A percentile compares a stretch with the other conserved stretches of the same genome.
These are phyloP conservation scores for Ascochyta clinopodiicola DNA, from an alignment of 2,329 filamentous ascomycete species.

Conservation along the genomic window DNA sequence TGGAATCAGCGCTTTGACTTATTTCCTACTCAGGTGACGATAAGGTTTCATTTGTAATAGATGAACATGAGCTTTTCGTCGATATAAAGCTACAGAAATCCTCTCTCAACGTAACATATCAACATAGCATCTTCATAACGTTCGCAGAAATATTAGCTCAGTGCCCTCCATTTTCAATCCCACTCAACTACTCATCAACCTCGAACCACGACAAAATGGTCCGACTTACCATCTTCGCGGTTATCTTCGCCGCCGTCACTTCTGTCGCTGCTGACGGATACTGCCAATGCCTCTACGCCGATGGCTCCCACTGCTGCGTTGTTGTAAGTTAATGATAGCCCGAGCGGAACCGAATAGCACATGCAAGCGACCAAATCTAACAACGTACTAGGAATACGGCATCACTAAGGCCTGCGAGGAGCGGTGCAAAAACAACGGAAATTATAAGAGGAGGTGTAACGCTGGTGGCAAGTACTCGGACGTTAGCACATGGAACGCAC, in stretches of 20 bases:
- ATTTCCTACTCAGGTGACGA: constrained; percentile 5
- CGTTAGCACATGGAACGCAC: constrained; percentile 8
- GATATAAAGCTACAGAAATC: constrained; percentile 3
- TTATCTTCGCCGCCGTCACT: constrained; percentile 10
- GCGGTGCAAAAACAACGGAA: constrained; percentile 9
- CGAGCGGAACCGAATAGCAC: background rate
- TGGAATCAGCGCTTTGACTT: background rate
- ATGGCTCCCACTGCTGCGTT: constrained; percentile 11
- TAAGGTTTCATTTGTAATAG: constrained; percentile 5
- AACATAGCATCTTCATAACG: constrained; percentile 3
- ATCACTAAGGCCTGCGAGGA: constrained; percentile 6
- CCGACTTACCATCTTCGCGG: constrained; percentile 8
- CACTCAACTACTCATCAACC: background rate
- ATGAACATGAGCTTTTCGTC: constrained; percentile 3
- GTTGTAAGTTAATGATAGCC: constrained; percentile 11
- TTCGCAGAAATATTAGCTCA: constrained; percentile 3
- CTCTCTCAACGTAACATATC: background rate
- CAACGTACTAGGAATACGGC: constrained; percentile 4
- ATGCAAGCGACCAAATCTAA: constrained; percentile 7
- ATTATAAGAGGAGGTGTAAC: constrained; percentile 7
- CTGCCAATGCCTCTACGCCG: constrained; percentile 8
- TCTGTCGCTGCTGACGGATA: constrained; percentile 11
- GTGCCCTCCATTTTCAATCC: background rate
- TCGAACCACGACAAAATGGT: constrained; percentile 9
- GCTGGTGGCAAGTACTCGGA: constrained; percentile 11